Conservation (phyloP, 116 monocot species). For the Thalassia testudinum region DNA sequence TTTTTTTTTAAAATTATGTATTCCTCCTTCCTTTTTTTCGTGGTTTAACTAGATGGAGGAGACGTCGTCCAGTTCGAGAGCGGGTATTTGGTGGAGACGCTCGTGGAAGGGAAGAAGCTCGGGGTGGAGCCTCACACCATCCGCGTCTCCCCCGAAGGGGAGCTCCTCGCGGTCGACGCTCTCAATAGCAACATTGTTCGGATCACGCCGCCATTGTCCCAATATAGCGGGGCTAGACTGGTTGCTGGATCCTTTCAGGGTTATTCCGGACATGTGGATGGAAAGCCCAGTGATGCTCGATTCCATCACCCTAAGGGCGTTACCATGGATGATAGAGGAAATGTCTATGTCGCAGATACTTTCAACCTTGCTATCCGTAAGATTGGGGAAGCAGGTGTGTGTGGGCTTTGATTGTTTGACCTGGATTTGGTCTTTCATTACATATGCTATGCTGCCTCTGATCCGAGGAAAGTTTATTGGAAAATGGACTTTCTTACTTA, state of each 20-base stretch:
- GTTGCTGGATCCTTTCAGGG: slow-evolving; percentile 98
- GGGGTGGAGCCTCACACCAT: slow-evolving; percentile 24
- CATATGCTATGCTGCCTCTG: too few relatives aligned
- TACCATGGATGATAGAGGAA: slow-evolving; percentile 84
- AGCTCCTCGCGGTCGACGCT: slow-evolving; percentile 79
- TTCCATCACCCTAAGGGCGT: slow-evolving; percentile 84
- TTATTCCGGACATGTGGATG: slow-evolving; percentile 88
- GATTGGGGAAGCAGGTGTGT: slow-evolving; percentile 75
- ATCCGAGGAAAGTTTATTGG: not conserved
- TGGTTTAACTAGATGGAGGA: slow-evolving; percentile 2
- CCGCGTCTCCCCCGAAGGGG: slow-evolving; percentile 70
- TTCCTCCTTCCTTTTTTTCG: too few relatives aligned
- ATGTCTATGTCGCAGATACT: slow-evolving; percentile 92
- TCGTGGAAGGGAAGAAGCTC: slow-evolving; percentile 86
- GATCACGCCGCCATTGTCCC: slow-evolving; percentile 85
- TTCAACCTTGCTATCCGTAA: slow-evolving; percentile 83
- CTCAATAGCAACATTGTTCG: slow-evolving; percentile 76
- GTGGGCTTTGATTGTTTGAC: not conserved
- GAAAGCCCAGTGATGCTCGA: slow-evolving; percentile 90
- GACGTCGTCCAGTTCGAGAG: slow-evolving; percentile 69
- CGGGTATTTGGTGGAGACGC: slow-evolving; percentile 84
- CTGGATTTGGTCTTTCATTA: too few relatives aligned
- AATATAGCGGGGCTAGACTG: slow-evolving; percentile 86
- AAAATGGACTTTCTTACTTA: slow-evolving; percentile 3
- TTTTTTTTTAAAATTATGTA: too few relatives aligned